A percentile compares a stretch with the other conserved stretches of the same genome.
phyloP scores from a whole-genome alignment of 306 rosid species.

The Amphicarpaea edgeworthii region DNA sequence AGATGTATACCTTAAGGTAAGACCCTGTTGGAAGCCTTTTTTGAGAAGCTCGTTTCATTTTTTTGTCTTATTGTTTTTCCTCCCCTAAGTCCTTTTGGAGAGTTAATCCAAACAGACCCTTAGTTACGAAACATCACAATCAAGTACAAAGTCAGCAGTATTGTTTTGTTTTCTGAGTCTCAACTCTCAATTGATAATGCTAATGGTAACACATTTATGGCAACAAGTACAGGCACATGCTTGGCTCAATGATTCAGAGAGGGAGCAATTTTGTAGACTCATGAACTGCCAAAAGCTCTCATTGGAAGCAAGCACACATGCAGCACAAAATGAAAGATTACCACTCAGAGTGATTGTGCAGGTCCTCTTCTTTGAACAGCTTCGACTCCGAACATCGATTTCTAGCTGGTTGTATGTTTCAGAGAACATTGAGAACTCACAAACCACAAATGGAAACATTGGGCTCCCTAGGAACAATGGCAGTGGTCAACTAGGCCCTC shows the following conservation, averaged over 20 bases:
- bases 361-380: constrained; percentile 87
- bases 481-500: constrained; percentile 45
- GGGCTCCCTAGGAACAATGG: constrained; percentile 54
- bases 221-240: constrained; percentile 77
- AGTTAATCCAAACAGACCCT: too few relatives aligned
- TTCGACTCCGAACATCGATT: constrained; percentile 85
- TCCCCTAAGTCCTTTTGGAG: too few relatives aligned
- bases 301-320: constrained; percentile 86
- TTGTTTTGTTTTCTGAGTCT: background rate
- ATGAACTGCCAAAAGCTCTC: constrained; percentile 89
- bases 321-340: constrained; percentile 85
- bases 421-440: constrained; percentile 68
- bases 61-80: too few relatives aligned
- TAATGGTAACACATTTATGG: constrained; percentile 27
- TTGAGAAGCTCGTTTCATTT: too few relatives aligned
- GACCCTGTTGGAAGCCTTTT: constrained; percentile 5
- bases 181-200: constrained; percentile 18
- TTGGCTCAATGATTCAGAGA: constrained; percentile 82
- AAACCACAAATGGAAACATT: constrained; percentile 54
- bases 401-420: constrained; percentile 87
- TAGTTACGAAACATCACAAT: constrained; percentile 2
- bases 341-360: constrained; percentile 85
- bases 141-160: background rate
- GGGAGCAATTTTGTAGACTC: constrained; percentile 85
- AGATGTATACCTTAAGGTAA: constrained; percentile 88